These are phyloP conservation scores for Parmelia sp. DNA, from an alignment of 495 filamentous ascomycete species.

Conservation along the genomic window DNA sequence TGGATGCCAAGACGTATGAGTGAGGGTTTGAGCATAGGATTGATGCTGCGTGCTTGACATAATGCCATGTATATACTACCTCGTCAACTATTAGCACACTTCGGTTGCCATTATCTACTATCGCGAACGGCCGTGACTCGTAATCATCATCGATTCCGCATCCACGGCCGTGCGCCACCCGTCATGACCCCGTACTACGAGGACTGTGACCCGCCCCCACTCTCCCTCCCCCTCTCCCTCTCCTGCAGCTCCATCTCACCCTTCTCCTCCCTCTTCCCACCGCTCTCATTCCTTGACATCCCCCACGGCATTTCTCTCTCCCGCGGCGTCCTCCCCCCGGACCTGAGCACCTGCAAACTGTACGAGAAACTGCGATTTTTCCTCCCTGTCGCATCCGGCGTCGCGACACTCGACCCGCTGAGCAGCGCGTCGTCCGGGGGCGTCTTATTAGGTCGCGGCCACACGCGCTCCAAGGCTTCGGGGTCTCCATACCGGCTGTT, in stretches of 20 bases:
- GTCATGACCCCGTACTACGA: neutral
- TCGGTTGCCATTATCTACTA: neutral
- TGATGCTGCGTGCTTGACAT: too few species aligned
- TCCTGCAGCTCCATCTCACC: neutral
- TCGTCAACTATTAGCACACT: neutral
- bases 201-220: neutral
- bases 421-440: neutral
- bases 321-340: neutral
- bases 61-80: neutral
- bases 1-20: too few species aligned
- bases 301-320: neutral
- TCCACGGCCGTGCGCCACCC: neutral
- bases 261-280: neutral
- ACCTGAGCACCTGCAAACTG: neutral
- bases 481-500: neutral
- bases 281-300: neutral
- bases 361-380: neutral
- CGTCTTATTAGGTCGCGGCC: slow-evolving; percentile 4
- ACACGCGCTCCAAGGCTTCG: slow-evolving; percentile 5
- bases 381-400: neutral
- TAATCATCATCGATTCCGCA: neutral
- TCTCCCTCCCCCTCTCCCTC: neutral
- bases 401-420: neutral
- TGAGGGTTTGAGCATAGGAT: too few species aligned
- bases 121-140: neutral